Conservation (phyloP, 192 early-diverging fungal genomes). For the Coemansia brasiliensis region DNA sequence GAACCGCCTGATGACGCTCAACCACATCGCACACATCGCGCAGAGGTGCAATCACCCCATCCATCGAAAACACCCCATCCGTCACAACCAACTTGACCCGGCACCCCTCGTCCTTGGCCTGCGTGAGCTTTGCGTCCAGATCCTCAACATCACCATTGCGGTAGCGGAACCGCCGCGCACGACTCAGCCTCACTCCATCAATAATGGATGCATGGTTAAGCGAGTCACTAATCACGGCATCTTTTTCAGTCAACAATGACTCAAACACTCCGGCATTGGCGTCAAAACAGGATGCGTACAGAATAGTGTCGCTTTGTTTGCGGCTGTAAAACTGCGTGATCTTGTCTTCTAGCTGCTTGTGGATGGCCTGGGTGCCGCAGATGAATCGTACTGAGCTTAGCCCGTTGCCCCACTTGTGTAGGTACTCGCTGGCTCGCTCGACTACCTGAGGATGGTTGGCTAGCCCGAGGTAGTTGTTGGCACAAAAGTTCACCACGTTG, state of each 20-base stretch:
- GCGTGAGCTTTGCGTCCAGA: slow-evolving; percentile 60
- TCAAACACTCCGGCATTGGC: slow-evolving; percentile 73
- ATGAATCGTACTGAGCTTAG: slow-evolving; percentile 71
- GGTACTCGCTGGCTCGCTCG: slow-evolving; percentile 52
- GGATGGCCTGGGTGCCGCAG: slow-evolving; percentile 70
- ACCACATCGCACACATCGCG: slow-evolving; percentile 66
- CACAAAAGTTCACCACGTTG: slow-evolving; percentile 66
- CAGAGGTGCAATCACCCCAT: slow-evolving; percentile 68
- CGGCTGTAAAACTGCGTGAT: slow-evolving; percentile 61
- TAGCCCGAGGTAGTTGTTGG: slow-evolving; percentile 72
- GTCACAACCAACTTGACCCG: slow-evolving; percentile 67
- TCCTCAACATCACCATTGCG: slow-evolving; percentile 71
- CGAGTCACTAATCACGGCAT: slow-evolving; percentile 61
- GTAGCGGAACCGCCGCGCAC: slow-evolving; percentile 65
- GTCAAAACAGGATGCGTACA: slow-evolving; percentile 71
- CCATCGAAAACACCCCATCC: slow-evolving; percentile 71
- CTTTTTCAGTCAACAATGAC: slow-evolving; percentile 58
- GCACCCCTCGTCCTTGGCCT: slow-evolving; percentile 51
- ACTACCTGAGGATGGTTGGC: slow-evolving; percentile 61
- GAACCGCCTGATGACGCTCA: slow-evolving; percentile 67
- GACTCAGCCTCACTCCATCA: slow-evolving; percentile 69
- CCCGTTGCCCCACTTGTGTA: slow-evolving; percentile 63
- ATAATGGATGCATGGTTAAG: slow-evolving; percentile 68
- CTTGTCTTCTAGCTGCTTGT: slow-evolving; percentile 64
- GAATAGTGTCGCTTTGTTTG: slow-evolving; percentile 57